Conservation (phyloP, 2,329 filamentous ascomycete genomes). For the Arthrobotrys sphaeroides region DNA sequence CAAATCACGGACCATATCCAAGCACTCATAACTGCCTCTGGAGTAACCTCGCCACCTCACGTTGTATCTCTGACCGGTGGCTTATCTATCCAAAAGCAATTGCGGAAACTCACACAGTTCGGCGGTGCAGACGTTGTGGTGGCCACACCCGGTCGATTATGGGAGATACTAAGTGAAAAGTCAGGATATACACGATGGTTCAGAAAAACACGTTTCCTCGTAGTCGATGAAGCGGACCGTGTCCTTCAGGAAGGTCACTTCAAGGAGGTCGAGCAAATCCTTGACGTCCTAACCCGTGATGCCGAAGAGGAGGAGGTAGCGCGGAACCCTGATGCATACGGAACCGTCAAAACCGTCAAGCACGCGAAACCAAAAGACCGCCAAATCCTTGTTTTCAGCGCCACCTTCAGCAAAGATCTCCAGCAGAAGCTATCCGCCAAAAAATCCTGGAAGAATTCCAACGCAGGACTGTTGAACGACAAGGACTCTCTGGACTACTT, state of each 20-base stretch:
- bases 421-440: constrained; percentile 91
- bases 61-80: constrained; percentile 93
- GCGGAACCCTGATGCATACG: constrained; percentile 19
- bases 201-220: constrained; percentile 77
- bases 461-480: constrained; percentile 72
- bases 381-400: constrained; percentile 95
- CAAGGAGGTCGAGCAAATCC: constrained; percentile 89
- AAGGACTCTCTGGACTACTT: constrained; percentile 92
- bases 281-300: constrained; percentile 78
- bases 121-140: constrained; percentile 83
- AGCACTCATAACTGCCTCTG: constrained; percentile 72
- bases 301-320: constrained; percentile 63
- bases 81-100: constrained; percentile 92
- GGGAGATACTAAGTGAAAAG: constrained; percentile 88
- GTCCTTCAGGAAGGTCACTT: constrained; percentile 92
- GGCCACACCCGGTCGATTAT: constrained; percentile 88
- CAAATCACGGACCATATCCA: constrained; percentile 71
- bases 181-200: constrained; percentile 75
- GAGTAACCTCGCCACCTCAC: constrained; percentile 61
- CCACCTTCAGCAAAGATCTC: constrained; percentile 89
- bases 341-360: constrained; percentile 38
- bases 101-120: constrained; percentile 76
- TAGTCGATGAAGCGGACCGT: constrained; percentile 93
- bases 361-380: constrained; percentile 63
- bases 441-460: constrained; percentile 65